These are phyloP conservation scores for Kodamaea sp. DNA, from an alignment of 1,139 yeast genomes.

Conservation along the genomic window DNA sequence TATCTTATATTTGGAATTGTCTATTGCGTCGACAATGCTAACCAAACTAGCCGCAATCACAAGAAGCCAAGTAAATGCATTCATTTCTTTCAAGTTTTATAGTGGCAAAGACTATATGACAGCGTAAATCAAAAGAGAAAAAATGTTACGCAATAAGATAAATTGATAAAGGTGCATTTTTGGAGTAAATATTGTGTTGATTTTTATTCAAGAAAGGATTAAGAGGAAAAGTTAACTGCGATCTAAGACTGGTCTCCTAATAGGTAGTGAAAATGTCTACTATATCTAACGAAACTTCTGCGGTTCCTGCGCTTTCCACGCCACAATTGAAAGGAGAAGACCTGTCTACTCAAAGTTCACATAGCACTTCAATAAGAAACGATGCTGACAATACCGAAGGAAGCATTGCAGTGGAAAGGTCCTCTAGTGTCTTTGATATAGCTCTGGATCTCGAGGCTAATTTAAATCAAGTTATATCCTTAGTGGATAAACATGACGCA, in stretches of 20 bases:
- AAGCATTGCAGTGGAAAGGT: slow-evolving; percentile 10
- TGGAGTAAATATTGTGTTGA: too few species aligned
- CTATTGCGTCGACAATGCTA: slow-evolving; percentile 1
- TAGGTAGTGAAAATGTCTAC: slow-evolving; percentile 1
- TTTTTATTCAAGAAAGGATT: too few species aligned
- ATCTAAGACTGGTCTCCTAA: neutral
- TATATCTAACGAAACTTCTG: slow-evolving; percentile 6
- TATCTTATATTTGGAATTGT: slow-evolving; percentile 10
- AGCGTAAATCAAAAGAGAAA: too few species aligned
- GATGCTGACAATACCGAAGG: slow-evolving; percentile 8
- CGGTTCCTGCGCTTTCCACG: slow-evolving; percentile 13
- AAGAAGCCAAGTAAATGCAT: neutral
- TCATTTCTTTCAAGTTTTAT: too few species aligned
- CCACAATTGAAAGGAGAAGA: slow-evolving; percentile 10
- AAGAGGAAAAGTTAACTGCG: too few species aligned
- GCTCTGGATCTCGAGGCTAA: slow-evolving; percentile 47
- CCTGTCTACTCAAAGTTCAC: neutral
- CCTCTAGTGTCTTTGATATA: slow-evolving; percentile 45
- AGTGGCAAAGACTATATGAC: too few species aligned
- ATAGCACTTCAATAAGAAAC: neutral
- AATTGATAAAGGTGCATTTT: too few species aligned
- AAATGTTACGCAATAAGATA: too few species aligned
- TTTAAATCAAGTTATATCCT: slow-evolving; percentile 29
- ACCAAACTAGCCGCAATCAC: neutral
- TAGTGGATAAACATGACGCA: slow-evolving; percentile 26